A percentile compares a stretch with the other conserved stretches of the same genome.
Evolutionary conservation across 805 yeast species (phyloP).

Genomic region (Vanderwaltozyma verrucispora): DNA sequence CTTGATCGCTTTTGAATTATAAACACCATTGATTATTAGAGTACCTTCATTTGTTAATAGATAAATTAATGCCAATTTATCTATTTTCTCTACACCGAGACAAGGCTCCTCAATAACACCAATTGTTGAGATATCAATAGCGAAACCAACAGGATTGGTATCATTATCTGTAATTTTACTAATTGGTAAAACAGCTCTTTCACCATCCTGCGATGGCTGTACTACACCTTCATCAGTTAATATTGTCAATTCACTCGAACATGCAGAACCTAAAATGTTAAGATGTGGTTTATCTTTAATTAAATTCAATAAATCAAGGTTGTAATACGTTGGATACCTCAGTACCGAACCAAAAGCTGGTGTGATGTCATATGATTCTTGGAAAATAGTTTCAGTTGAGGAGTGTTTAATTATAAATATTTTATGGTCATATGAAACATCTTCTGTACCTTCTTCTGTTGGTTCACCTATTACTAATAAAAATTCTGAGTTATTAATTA

Average conservation of each 20-base stretch:
- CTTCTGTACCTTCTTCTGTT: conserved; percentile 12
- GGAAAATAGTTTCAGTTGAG: conserved; percentile 7
- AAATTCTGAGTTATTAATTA: conserved; percentile 12
- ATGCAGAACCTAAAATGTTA: conserved; percentile 45
- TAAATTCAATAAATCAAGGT: conserved; percentile 34
- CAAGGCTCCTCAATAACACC: conserved; percentile 43
- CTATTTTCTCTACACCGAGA: conserved; percentile 44
- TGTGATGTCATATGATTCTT: conserved; percentile 35
- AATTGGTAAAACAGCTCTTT: conserved; percentile 65
- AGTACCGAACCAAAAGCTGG: conserved; percentile 44
- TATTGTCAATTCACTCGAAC: conserved; percentile 53
- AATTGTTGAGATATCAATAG: conserved; percentile 44
- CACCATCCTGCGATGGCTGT: conserved; percentile 53
- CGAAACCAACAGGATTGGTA: conserved; percentile 60
- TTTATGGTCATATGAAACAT: conserved; percentile 22
- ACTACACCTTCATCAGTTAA: conserved; percentile 31
- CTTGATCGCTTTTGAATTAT: conserved; percentile 43
- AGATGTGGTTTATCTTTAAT: conserved; percentile 20
- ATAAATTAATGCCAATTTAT: conserved; percentile 57
- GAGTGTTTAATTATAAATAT: conserved; percentile 13
- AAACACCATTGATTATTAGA: conserved; percentile 54
- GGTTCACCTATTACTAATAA: conserved; percentile 25
- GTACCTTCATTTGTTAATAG: conserved; percentile 53
- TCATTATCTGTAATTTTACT: conserved; percentile 56
- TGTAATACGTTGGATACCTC: conserved; percentile 39